A percentile compares a stretch with the other conserved stretches of the same genome.
Conservation (phyloP, 305 asterid genomes). For the Stenogyne calaminthoides region DNA sequence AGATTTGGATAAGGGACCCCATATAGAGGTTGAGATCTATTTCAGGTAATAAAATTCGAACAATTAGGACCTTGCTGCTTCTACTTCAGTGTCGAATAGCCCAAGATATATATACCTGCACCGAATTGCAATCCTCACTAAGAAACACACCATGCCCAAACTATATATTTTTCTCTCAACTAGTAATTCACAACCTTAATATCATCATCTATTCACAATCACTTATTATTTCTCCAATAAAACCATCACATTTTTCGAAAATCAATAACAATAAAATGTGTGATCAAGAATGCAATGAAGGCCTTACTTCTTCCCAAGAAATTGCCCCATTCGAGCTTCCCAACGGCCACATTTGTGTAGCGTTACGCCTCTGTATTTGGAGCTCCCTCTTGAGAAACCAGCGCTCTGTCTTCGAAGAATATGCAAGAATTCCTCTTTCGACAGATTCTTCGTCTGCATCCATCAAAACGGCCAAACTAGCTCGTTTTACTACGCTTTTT, state of each 20-base stretch:
- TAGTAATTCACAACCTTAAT: too few relatives aligned
- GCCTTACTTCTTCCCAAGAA: constrained; percentile 84
- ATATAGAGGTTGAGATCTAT: neutral
- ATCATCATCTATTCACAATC: neutral
- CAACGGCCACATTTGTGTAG: constrained; percentile 90
- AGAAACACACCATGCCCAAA: constrained; percentile 39
- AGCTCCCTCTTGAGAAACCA: constrained; percentile 87
- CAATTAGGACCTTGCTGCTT: constrained; percentile 89
- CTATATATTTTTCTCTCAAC: neutral
- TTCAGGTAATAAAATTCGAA: neutral
- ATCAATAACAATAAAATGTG: neutral
- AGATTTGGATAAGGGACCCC: constrained; percentile 26
- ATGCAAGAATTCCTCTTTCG: constrained; percentile 77
- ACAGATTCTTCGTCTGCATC: constrained; percentile 54
- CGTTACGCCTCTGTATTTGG: constrained; percentile 83
- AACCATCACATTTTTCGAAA: neutral
- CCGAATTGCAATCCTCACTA: constrained; percentile 58
- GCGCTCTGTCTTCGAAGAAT: constrained; percentile 77
- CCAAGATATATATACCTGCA: constrained; percentile 98
- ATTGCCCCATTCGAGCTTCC: constrained; percentile 96
- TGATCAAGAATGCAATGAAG: too few relatives aligned
- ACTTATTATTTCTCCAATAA: too few relatives aligned
- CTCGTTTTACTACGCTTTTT: neutral
- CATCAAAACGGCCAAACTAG: neutral
- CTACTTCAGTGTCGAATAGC: constrained; percentile 86